Base-by-base conservation (phyloP, 1,284 basidiomycete genomes). In the Trichosporon ovoides region DNA sequence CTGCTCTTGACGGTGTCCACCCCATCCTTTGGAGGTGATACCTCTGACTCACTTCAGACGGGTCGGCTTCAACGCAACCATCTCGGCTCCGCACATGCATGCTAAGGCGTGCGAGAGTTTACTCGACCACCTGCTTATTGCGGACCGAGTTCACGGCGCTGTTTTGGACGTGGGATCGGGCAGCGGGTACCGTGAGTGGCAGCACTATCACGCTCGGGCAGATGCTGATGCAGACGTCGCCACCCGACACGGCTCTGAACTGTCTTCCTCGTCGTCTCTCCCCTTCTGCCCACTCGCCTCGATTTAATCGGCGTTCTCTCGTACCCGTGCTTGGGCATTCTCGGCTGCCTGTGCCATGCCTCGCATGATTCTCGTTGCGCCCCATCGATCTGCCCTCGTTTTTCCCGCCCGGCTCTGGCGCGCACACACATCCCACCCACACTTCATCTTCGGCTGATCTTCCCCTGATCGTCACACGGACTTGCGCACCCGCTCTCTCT, bases 141-240 rank as follows among this genome's bases (percentile, higher is more conserved):
- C 68, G 0, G 59, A 65, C 24, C 37, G 37, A 13, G 19, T 37
- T 4, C 38, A 46, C 7, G 67, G 70, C 16, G 57, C 67, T 1
- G 63, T 77, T 1, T 64, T 78, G 16, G 77, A 78, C 49, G 76
- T 78, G 0, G 77, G 77, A 2, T 72, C 71, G 49, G 77, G 77
- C 3, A 73, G 86, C 24, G 87, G 87, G 14, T 89, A 88, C 78
- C 83, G 87, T 88, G 66, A 66, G 86, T 19, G n/a, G 24, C 33
- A 9, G 18, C 18, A 10, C 19, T 13, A n/a, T 4, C n/a, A 19
- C 18, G 34, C 37, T 14, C 3, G 16, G 52, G 20, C 3, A 37
- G 35, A 36, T 49, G 20, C 33, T 56, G 38, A 40, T 37, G 28
- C 31, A 11, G 37, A 7, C 18, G 24, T 46, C 14, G 22, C 22